Evolutionary conservation across 1,284 basidiomycete genomes (phyloP).

Genomic region (Pascua guehoae): DNA sequence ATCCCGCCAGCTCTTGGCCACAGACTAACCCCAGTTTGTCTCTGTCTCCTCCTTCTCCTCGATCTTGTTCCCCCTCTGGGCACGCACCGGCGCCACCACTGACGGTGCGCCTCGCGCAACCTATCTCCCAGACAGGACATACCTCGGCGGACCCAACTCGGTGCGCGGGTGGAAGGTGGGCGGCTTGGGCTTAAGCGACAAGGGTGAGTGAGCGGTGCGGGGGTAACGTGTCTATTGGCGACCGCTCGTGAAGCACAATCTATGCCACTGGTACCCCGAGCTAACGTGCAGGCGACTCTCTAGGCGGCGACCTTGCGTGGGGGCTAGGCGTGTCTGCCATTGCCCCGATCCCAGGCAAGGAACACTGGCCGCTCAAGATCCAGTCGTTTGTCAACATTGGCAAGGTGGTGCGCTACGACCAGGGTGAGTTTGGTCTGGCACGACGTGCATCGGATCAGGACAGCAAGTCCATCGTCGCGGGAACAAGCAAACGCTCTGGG

Average conservation of each 20-base stretch:
- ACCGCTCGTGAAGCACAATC: not conserved
- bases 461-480: no score
- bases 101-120: conserved; percentile 22
- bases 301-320: conserved; percentile 88
- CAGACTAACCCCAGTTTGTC: conserved; percentile 29
- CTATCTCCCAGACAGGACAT: conserved; percentile 79
- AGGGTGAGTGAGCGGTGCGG: conserved; percentile 53
- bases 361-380: conserved; percentile 82
- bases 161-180: conserved; percentile 82
- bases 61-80: conserved; percentile 41
- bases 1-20: no score
- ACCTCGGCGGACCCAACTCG: conserved; percentile 88
- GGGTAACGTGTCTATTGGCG: not conserved
- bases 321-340: conserved; percentile 76
- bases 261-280: not conserved
- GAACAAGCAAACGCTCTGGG: not conserved
- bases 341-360: conserved; percentile 69
- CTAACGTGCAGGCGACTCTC: conserved; percentile 56
- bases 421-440: conserved; percentile 51
- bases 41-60: conserved; percentile 46
- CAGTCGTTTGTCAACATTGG: conserved; percentile 86
- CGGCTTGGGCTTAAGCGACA: conserved; percentile 77
- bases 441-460: no score
- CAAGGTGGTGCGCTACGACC: conserved; percentile 65
- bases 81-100: not conserved